Evolutionary conservation across 345 rosid genomes (phyloP).

Genomic region (Moricandia moricandioides): DNA sequence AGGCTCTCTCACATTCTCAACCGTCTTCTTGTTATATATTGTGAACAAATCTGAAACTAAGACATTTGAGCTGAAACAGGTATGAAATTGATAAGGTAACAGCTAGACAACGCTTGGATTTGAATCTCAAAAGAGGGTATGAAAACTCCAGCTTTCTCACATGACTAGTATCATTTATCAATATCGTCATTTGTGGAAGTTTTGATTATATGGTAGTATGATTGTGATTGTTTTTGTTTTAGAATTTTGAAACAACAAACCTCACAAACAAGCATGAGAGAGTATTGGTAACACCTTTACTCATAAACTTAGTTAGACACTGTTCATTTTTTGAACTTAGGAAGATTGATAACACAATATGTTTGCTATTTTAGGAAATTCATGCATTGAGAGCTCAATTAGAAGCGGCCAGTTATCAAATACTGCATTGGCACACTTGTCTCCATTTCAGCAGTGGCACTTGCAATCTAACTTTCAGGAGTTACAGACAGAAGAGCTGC

Average conservation of each 20-base stretch:
- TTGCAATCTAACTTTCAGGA: conserved; percentile 39
- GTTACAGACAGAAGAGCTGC: conserved; percentile 83
- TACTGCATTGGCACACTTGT: conserved; percentile 95
- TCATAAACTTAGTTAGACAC: neutral
- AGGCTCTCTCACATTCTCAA: neutral
- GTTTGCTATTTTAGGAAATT: conserved; percentile 56
- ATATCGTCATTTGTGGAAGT: neutral
- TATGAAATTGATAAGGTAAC: conserved; percentile 91
- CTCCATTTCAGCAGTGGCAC: conserved; percentile 79
- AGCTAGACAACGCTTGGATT: conserved; percentile 91
- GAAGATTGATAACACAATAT: neutral
- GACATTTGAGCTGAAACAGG: conserved; percentile 42
- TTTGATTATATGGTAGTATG: neutral
- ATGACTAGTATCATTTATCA: neutral
- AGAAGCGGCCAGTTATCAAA: conserved; percentile 86
- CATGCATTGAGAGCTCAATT: conserved; percentile 80
- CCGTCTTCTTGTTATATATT: conserved; percentile 1
- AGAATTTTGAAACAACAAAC: conserved; percentile 84
- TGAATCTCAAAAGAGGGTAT: conserved; percentile 96
- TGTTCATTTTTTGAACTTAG: neutral
- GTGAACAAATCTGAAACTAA: neutral
- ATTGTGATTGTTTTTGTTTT: conserved; percentile 25
- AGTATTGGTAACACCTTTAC: conserved; percentile 38
- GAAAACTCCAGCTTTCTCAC: neutral
- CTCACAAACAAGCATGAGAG: conserved; percentile 86